These are phyloP conservation scores for Chlorella ohadii DNA, from an alignment of 139 green algal species.

Conservation along the genomic window DNA sequence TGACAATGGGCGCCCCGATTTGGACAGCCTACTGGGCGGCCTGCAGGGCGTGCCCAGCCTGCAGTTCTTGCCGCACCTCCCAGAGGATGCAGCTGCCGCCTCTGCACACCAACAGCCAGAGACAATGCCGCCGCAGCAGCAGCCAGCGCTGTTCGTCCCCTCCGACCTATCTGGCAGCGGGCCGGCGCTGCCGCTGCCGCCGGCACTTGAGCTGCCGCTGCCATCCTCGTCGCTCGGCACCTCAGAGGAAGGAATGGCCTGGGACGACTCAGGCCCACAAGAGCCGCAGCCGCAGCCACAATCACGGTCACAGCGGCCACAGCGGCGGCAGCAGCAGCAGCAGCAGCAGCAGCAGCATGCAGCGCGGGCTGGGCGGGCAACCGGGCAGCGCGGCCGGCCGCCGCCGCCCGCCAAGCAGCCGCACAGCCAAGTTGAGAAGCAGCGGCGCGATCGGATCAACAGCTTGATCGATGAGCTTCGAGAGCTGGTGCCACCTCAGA, in stretches of 20 bases:
- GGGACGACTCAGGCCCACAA: background rate
- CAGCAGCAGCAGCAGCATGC: background rate
- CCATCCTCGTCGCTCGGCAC: background rate
- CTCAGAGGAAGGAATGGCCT: too few relatives aligned
- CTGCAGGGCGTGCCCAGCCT: background rate
- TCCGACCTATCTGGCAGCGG: background rate
- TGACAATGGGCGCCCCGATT: background rate
- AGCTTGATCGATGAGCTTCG: conserved; percentile 74
- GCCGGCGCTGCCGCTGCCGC: background rate
- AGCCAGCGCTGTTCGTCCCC: background rate
- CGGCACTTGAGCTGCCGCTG: background rate
- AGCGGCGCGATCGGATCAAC: conserved; percentile 83
- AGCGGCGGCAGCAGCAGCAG: background rate
- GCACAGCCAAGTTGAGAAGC: conserved; percentile 85
- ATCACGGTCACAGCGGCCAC: background rate
- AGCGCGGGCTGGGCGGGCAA: too few relatives aligned
- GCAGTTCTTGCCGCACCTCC: conserved; percentile 22
- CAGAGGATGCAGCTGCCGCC: background rate
- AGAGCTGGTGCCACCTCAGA: conserved; percentile 50
- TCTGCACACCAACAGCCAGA: too few relatives aligned
- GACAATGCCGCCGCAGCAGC: too few relatives aligned
- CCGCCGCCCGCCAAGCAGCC: conserved; percentile 45
- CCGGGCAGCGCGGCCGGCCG: too few relatives aligned
- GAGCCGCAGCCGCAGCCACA: background rate
- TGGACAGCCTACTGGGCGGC: background rate